A percentile compares a stretch with the other conserved stretches of the same genome.
Evolutionary conservation across 2,329 filamentous ascomycete genomes (phyloP).

Genomic region (Alternaria arbusti): DNA sequence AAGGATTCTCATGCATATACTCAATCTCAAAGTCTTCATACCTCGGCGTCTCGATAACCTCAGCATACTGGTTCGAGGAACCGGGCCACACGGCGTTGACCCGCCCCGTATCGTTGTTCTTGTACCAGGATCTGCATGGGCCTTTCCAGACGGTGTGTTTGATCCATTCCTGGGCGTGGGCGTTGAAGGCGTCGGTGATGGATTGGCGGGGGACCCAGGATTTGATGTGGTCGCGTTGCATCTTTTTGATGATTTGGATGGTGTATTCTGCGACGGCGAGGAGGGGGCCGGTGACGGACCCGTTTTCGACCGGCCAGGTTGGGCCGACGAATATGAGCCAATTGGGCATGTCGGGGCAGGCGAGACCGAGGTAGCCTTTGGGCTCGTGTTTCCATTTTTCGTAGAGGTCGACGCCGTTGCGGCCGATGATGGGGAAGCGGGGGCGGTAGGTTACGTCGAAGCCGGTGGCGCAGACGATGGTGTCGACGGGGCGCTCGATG

Average conservation of each 20-base stretch:
- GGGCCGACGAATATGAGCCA: constrained; percentile 52
- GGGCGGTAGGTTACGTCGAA: constrained; percentile 54
- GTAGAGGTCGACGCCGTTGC: constrained; percentile 48
- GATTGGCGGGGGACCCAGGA: constrained; percentile 51
- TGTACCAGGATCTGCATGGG: constrained; percentile 55
- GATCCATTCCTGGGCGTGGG: constrained; percentile 55
- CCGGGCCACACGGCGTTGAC: constrained; percentile 58
- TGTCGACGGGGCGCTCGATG: constrained; percentile 50
- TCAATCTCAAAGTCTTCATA: constrained; percentile 55
- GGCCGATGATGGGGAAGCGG: constrained; percentile 53
- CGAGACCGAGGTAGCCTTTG: constrained; percentile 52
- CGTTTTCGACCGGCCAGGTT: constrained; percentile 55
- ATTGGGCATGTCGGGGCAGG: constrained; percentile 53
- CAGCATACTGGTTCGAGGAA: constrained; percentile 56
- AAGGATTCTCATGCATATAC: constrained; percentile 50
- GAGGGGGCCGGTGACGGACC: constrained; percentile 52
- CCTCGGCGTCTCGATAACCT: constrained; percentile 48
- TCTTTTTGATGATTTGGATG: constrained; percentile 53
- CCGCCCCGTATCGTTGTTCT: constrained; percentile 49
- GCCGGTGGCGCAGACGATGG: constrained; percentile 55
- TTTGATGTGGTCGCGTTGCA: constrained; percentile 55
- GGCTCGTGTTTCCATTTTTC: constrained; percentile 51
- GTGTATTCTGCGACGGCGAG: constrained; percentile 50
- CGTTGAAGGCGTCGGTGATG: constrained; percentile 53
- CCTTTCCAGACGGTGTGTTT: constrained; percentile 59